These are phyloP conservation scores for Glomus cerebriforme DNA, from an alignment of 192 early-diverging fungal genomes.

Conservation along the genomic window DNA sequence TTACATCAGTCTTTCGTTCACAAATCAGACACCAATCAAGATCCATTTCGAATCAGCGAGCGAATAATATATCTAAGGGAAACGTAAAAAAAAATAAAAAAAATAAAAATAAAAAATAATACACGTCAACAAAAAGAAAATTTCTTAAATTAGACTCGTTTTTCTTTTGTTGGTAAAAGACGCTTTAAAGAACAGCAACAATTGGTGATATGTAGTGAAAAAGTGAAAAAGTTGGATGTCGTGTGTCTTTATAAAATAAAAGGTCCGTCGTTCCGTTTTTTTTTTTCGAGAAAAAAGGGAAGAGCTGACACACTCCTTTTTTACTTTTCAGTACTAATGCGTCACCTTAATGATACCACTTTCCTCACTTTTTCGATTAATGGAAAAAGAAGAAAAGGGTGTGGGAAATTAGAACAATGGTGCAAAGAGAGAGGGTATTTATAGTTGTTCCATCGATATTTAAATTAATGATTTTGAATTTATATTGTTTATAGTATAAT, in stretches of 20 bases:
- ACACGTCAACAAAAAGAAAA: background rate
- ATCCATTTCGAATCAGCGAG: slow-evolving; percentile 12
- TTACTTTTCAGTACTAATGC: slow-evolving; percentile 1
- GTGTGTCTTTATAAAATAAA: background rate
- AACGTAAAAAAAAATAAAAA: background rate
- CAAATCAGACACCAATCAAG: slow-evolving; percentile 26
- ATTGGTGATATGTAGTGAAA: background rate
- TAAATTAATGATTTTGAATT: background rate
- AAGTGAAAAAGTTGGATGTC: background rate
- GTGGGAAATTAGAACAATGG: slow-evolving; percentile 13
- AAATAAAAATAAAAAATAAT: background rate
- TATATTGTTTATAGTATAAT: background rate
- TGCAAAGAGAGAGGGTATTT: background rate
- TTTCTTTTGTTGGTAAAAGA: background rate
- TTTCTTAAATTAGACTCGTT: background rate
- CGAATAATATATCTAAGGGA: background rate
- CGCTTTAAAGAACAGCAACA: background rate
- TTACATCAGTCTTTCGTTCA: slow-evolving; percentile 14
- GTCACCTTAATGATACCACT: background rate
- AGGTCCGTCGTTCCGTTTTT: slow-evolving; percentile 3
- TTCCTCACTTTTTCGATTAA: background rate
- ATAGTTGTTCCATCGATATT: background rate
- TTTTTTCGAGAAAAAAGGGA: background rate
- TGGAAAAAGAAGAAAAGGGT: slow-evolving; percentile 12
- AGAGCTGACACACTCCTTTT: background rate